A percentile compares a stretch with the other conserved stretches of the same genome.
phyloP scores from a whole-genome alignment of 495 filamentous ascomycete species.

The Cercophora scortea region DNA sequence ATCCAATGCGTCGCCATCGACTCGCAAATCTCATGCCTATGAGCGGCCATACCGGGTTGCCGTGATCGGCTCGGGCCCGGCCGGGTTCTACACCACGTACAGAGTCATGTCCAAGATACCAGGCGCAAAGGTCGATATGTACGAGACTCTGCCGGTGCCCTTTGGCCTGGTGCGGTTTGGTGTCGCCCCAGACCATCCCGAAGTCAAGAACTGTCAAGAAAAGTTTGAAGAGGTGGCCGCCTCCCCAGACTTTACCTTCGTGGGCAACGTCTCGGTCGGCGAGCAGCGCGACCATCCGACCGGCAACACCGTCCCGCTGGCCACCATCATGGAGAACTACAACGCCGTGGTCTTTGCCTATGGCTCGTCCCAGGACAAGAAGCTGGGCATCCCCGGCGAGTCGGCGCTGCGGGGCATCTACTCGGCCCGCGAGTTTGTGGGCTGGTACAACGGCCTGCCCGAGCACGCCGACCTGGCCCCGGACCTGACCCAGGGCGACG shows the following conservation, averaged over 20 bases:
- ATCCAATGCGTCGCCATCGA: no score
- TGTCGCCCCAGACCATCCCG: constrained; percentile 93
- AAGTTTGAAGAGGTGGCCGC: constrained; percentile 83
- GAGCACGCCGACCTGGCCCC: constrained; percentile 72
- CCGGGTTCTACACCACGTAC: constrained; percentile 91
- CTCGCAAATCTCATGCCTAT: background rate
- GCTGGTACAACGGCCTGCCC: constrained; percentile 96
- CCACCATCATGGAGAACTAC: constrained; percentile 69
- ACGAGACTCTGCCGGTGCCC: constrained; percentile 85
- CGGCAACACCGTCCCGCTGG: constrained; percentile 55
- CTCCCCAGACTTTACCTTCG: constrained; percentile 78
- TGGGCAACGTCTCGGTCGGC: constrained; percentile 83
- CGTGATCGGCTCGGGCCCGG: constrained; percentile 89
- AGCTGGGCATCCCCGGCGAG: constrained; percentile 76
- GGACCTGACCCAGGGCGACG: constrained; percentile 66
- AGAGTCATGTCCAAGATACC: constrained; percentile 67
- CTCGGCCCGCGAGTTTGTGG: constrained; percentile 90
- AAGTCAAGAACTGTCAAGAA: constrained; percentile 97
- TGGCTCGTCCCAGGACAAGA: constrained; percentile 76
- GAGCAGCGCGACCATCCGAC: constrained; percentile 33
- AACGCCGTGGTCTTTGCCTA: constrained; percentile 91
- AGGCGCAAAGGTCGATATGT: constrained; percentile 82
- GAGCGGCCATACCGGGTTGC: constrained; percentile 60
- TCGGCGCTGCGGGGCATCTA: constrained; percentile 61
- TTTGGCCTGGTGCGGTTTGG: constrained; percentile 89